Evolutionary conservation across 2,329 filamentous ascomycete species (phyloP), one percentile per base, ranked within the genome.

Genomic region (Pseudocercospora crystallina): DNA sequence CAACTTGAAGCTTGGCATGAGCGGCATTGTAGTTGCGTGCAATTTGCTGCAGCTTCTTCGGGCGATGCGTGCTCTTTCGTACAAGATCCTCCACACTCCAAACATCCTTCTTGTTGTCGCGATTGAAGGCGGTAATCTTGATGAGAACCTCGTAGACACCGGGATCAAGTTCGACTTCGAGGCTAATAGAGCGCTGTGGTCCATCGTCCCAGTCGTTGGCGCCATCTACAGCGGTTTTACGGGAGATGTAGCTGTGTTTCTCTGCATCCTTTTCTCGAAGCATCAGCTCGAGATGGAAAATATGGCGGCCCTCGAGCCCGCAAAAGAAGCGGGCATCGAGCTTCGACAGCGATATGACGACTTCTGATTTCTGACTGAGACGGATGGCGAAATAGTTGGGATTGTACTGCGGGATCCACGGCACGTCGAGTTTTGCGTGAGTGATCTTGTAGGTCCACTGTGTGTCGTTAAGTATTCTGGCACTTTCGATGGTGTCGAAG

Each of bases 401-500:
- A 31, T 37, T 43, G 30, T 43, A 50, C 9, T 50, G 40, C 11
- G 33, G 33, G 10, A 13, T 14, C 40, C 41, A 50, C 2, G 32
- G 11, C n/a, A 39, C 40, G 47, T 32, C 30, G 33, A 44, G 34
- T 10, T 37, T 44, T 8, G 38, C 26, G 40, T 41, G 40, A 8
- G n/a, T 9, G 39, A 44, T 33, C 14, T 40, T 31, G 11, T 14
- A n/a, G 10, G 11, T 39, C 47, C 47, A 50, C 13, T 39, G 20
- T 30, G 13, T 10, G 5, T 33, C 34, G 35, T 50, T 36, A 12
- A 47, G 36, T 3, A 47, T 17, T 38, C 34, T 39, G 4, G 30
- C 15, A 9, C 44, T 34, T 12, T 47, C 20, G 12, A 40, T 12
- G 7, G 35, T 26, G 5, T 37, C 44, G 26, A 47, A 83, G 49